A percentile compares a stretch with the other conserved stretches of the same genome.
These are phyloP conservation scores for Boehmeria nivea DNA, from an alignment of 306 rosid species.

Conservation along the genomic window DNA sequence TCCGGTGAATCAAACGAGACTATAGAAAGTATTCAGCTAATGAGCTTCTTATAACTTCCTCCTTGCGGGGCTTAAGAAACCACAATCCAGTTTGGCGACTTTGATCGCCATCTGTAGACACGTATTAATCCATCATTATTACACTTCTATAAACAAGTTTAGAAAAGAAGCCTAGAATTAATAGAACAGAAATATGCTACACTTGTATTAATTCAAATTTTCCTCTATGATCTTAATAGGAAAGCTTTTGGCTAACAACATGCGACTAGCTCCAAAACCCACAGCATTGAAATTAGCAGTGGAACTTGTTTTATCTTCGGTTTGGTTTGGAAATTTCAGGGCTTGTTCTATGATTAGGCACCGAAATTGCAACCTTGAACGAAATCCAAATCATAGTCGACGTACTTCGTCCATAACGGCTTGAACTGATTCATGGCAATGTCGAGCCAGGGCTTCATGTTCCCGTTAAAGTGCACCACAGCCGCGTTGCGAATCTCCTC, in stretches of 20 bases:
- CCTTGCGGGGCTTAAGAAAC: background rate
- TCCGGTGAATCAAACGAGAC: too few species aligned
- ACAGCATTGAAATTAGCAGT: conserved; percentile 20
- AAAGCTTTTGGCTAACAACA: conserved; percentile 23
- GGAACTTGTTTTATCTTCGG: background rate
- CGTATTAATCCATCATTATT: conserved; percentile 16
- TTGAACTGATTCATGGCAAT: conserved; percentile 74
- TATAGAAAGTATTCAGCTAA: too few species aligned
- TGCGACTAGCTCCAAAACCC: conserved; percentile 24
- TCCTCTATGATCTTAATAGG: conserved; percentile 28
- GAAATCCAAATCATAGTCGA: conserved; percentile 66
- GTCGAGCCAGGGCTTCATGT: conserved; percentile 92
- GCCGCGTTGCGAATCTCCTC: conserved; percentile 77
- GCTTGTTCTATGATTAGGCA: conserved; percentile 16
- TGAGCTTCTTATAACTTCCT: too few species aligned
- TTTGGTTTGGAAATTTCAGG: too few species aligned
- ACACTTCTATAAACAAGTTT: conserved; percentile 26
- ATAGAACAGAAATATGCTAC: conserved; percentile 47
- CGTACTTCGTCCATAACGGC: conserved; percentile 84
- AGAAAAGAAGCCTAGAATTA: conserved; percentile 27
- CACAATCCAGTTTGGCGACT: conserved; percentile 3
- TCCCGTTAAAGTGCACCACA: conserved; percentile 83
- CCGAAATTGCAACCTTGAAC: conserved; percentile 90
- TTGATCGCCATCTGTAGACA: conserved; percentile 1
- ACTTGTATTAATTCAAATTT: conserved; percentile 39